A percentile compares a stretch with the other conserved stretches of the same genome.
Conservation (phyloP, 345 rosid genomes). For the Arabidopsis arenosa region DNA sequence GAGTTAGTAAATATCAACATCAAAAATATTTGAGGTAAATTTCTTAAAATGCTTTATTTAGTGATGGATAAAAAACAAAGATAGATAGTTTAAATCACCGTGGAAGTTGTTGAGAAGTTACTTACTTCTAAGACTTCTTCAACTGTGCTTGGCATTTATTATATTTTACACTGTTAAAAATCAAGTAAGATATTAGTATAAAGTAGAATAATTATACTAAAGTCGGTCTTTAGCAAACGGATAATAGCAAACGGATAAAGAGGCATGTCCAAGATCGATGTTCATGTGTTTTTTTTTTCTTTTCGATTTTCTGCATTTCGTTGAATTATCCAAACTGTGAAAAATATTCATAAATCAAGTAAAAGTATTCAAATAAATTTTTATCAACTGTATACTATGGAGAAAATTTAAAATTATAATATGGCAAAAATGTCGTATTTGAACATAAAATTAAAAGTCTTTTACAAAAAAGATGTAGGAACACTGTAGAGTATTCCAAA, state of each 20-base stretch:
- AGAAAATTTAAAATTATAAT: background rate
- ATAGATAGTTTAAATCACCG: slow-evolving; percentile 16
- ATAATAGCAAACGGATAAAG: background rate
- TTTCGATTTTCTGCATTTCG: too few species aligned
- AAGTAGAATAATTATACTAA: background rate
- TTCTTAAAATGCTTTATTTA: background rate
- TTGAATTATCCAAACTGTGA: background rate
- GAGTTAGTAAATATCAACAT: slow-evolving; percentile 32
- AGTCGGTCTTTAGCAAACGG: slow-evolving; percentile 30
- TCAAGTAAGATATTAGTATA: too few species aligned
- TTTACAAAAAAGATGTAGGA: background rate
- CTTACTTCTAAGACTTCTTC: slow-evolving; percentile 28
- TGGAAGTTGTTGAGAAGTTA: slow-evolving; percentile 43
- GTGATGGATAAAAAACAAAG: background rate
- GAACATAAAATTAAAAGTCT: background rate
- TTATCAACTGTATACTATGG: background rate
- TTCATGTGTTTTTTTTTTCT: background rate
- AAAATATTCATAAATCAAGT: background rate
- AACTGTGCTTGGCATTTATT: slow-evolving; percentile 35
- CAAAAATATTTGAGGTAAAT: slow-evolving; percentile 22
- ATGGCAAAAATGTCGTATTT: background rate
- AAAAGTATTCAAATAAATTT: background rate
- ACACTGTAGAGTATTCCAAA: background rate
- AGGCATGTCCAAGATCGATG: slow-evolving; percentile 5
- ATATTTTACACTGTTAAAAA: background rate